phyloP scores from a whole-genome alignment of 2,329 filamentous ascomycete genomes.

The Colletotrichum siamense region DNA sequence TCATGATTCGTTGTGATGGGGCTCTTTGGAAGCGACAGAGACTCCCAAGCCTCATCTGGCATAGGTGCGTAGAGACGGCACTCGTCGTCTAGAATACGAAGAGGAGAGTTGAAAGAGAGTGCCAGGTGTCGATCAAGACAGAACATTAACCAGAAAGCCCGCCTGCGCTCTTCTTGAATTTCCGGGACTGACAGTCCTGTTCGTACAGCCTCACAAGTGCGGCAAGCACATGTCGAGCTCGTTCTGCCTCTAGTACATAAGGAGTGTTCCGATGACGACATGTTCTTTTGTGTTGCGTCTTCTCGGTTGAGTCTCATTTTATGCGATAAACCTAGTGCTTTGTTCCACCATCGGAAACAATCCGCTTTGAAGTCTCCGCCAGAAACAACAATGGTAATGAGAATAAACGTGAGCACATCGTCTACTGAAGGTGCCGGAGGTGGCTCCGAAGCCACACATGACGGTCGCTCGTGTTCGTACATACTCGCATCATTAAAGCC shows the following conservation, averaged over 20 bases:
- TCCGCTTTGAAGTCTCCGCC: conserved; percentile 55
- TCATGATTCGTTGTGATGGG: not conserved
- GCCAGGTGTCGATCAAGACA: conserved; percentile 52
- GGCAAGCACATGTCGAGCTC: not conserved
- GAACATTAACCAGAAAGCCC: conserved; percentile 55
- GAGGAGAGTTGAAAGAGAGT: conserved; percentile 49
- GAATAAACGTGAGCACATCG: conserved; percentile 49
- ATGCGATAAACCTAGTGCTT: conserved; percentile 43
- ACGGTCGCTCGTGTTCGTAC: not conserved
- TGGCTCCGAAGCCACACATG: not conserved
- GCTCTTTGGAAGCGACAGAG: not conserved
- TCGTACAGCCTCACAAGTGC: not conserved
- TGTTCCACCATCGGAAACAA: conserved; percentile 52
- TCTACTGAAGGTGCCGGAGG: conserved; percentile 32
- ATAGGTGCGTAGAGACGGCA: conserved; percentile 41
- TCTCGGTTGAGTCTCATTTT: not conserved
- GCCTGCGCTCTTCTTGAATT: conserved; percentile 46
- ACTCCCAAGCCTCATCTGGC: conserved; percentile 22
- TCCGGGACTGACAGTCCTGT: not conserved
- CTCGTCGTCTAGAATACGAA: conserved; percentile 51
- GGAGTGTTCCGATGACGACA: not conserved
- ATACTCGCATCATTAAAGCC: not conserved
- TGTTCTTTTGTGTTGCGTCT: not conserved
- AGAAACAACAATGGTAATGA: conserved; percentile 51
- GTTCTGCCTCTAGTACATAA: not conserved